Evolutionary conservation across 2,329 filamentous ascomycete species (phyloP), one percentile per base, ranked within the genome.

Genomic region (Dactylellina leptospora): DNA sequence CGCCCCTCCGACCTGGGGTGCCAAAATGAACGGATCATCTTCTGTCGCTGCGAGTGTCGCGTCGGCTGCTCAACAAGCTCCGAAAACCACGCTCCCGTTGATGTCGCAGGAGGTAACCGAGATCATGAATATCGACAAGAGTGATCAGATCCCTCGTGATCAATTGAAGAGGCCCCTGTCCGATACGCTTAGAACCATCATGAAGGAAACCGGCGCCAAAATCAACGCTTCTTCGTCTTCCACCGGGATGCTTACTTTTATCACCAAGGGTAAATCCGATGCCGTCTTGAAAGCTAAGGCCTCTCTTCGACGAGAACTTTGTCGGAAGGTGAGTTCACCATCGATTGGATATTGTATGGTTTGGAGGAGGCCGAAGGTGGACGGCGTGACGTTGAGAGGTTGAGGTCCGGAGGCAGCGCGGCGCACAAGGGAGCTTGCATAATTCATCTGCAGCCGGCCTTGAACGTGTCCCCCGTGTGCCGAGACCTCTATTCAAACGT

Each of bases 151-250:
- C 48, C 88, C 91, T 16, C 87, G 89, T 44, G 83, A 83, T 70
- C 88, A 96, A 79, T 83, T 97, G 77, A 96, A 90, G 84, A 91
- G 91, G 76, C 91, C 93, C 5, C 84, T 97, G 55, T 83, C 87
- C 28, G 93, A 97, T 75, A 88, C 95, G 75, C 83, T 97, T 78
- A 90, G 91, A 79, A 92, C 97, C 75, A 91, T 97, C 81, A 97
- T 96, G 82, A 91, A 90, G 81, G 91, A 90, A 78, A 96, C 91
- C 72, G 92, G 93, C 79, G 92, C 93, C 68, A 91, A 87, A 76
- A 87, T 99, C 75, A 88, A 90, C 76, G 89, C 93, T 84, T 86
- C 86, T 68, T 85, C 86, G 70, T 87, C 88, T n/a, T 85, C 88
- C 74, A 88, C 86, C 74, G 91, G 90, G 20, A 85, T 86, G 36